Evolutionary conservation across 2,329 filamentous ascomycete species (phyloP).

Genomic region (Xylariaceae sp.): DNA sequence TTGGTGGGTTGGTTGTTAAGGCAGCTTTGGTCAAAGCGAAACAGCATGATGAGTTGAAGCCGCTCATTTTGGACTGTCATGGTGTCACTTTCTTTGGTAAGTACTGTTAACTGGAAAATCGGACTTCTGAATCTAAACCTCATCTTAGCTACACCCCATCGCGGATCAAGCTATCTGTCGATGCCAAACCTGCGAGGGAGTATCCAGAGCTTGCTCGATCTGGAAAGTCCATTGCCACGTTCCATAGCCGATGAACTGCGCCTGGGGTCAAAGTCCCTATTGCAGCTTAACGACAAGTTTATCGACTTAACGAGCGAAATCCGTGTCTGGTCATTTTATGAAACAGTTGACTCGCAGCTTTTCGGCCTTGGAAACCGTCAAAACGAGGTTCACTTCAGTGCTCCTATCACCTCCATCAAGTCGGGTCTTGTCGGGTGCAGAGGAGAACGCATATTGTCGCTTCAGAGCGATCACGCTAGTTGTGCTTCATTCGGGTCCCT

Average conservation of each 20-base stretch:
- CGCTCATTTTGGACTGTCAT: constrained; percentile 52
- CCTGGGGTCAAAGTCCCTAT: constrained; percentile 45
- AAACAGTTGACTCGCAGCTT: constrained; percentile 55
- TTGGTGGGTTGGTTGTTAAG: constrained; percentile 57
- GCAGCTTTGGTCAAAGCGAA: constrained; percentile 47
- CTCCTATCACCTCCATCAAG: constrained; percentile 54
- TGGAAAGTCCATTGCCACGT: constrained; percentile 46
- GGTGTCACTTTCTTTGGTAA: constrained; percentile 56
- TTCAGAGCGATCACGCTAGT: constrained; percentile 51
- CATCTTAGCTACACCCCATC: constrained; percentile 51
- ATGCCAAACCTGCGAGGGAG: constrained; percentile 51
- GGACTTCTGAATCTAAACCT: constrained; percentile 12
- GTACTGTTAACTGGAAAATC: constrained; percentile 7
- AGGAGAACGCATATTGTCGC: constrained; percentile 47
- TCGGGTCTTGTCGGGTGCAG: constrained; percentile 48
- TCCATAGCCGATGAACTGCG: constrained; percentile 47
- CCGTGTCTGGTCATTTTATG: constrained; percentile 58
- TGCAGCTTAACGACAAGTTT: constrained; percentile 50
- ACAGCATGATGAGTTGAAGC: constrained; percentile 34
- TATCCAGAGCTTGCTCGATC: constrained; percentile 47
- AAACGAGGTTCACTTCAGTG: constrained; percentile 51
- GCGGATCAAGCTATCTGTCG: constrained; percentile 58
- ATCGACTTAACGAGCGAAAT: constrained; percentile 52
- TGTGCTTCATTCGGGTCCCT: constrained; percentile 49
- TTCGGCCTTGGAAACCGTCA: constrained; percentile 38